phyloP scores from a whole-genome alignment of 352 stramenopile genomes.

The Pythium phragmiticola region DNA sequence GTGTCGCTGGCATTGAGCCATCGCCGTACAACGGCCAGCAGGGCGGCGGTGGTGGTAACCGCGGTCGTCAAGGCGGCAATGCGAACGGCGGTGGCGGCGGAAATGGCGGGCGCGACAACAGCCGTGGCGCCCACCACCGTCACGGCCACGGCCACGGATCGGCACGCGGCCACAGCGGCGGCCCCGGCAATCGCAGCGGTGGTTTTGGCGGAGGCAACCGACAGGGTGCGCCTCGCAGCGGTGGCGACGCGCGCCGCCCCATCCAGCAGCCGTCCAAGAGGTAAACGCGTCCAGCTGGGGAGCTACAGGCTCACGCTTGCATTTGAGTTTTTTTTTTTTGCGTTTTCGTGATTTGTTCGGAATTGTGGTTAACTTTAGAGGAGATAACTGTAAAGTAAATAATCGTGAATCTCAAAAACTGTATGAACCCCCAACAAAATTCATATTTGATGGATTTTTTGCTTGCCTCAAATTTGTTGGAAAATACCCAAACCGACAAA shows the following conservation, averaged over 20 bases:
- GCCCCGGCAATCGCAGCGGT: slow-evolving; percentile 11
- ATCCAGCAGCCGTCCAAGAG: slow-evolving; percentile 27
- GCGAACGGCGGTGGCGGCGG: slow-evolving; percentile 14
- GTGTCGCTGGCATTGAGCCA: slow-evolving; percentile 43
- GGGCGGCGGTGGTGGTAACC: slow-evolving; percentile 19
- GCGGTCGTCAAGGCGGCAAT: slow-evolving; percentile 16
- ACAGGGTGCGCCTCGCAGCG: slow-evolving; percentile 18
- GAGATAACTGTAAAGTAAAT: slow-evolving; percentile 25
- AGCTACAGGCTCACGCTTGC: neutral
- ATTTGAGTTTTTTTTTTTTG: slow-evolving; percentile 9
- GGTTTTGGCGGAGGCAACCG: slow-evolving; percentile 5
- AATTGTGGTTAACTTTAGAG: slow-evolving; percentile 29
- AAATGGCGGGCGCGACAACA: slow-evolving; percentile 15
- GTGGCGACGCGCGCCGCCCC: slow-evolving; percentile 13
- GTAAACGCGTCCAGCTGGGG: slow-evolving; percentile 3
- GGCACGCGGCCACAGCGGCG: slow-evolving; percentile 22
- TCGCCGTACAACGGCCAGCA: slow-evolving; percentile 20
- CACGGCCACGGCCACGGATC: slow-evolving; percentile 15
- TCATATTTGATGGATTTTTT: neutral
- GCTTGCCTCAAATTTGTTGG: neutral
- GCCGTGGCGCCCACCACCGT: slow-evolving; percentile 18
- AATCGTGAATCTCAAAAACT: slow-evolving; percentile 21
- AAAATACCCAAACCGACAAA: slow-evolving; percentile 5
- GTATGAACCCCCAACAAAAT: neutral
- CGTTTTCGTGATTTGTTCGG: slow-evolving; percentile 10